Evolutionary conservation across 306 rosid species (phyloP), one percentile per base, ranked within the genome.

Genomic region (Gastrolobium bilobum): DNA sequence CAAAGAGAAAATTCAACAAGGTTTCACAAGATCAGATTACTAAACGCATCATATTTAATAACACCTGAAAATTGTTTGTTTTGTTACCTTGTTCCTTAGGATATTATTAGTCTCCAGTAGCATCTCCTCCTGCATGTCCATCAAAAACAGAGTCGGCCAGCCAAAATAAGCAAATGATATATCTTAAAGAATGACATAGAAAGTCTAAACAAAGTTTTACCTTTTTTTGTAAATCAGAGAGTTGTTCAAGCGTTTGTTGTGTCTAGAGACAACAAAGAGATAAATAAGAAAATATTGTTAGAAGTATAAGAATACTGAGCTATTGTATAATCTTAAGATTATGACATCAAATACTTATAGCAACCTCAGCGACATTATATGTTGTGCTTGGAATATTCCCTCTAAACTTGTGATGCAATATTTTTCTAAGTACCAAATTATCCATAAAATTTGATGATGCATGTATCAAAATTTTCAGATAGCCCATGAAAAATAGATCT

Each of bases 201-300:
- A 77, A 42, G 7, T 59, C 8, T 38, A 42, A 37, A 50, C 39
- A 33, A n/a, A 31, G 5, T 39, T 62, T 60, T 88, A 92, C 97
- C 94, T 89, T 90, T 61, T 50, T 79, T 35, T 87, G 91, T 62
- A 92, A 88, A 81, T 86, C 89, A 20, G 85, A 58, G 42, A 92
- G 81, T 82, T 89, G 87, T 67, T 86, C 89, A 47, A 85, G 80
- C 92, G 90, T 69, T 34, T 78, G 76, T n/a, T 89, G 92, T n/a
- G 79, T 85, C 97, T 92, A 89, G 84, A 76, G 11, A 71, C 30
- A 58, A 61, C 47, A 51, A 78, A 33, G 52, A 71, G 34, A 61
- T 73, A 52, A 52, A 20, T 57, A 58, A 79, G 52, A 52, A 71
- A 46, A 2, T 42, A 20, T 64, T 75, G 38, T 40, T 74, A 43